Evolutionary conservation across 75 land plant genomes (phyloP), one percentile per base, ranked within the genome.

Genomic region (Cryptomeria japonica): DNA sequence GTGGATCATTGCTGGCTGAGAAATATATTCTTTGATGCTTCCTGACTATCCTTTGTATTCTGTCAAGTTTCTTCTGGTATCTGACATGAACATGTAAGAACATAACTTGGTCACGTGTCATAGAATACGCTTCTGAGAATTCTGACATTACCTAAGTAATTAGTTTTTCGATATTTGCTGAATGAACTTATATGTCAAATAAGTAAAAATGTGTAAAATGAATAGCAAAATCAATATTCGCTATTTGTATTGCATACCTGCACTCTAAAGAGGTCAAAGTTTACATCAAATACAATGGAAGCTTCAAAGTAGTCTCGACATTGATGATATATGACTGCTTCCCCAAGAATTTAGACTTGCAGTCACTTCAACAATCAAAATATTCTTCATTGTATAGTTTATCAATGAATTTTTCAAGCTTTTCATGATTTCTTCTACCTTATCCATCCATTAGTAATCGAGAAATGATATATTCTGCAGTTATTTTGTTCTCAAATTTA

Each of bases 221-320:
- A 28, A 80, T 41, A 10, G 41, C 32, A 10, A 9, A 78, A 78
- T 78, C 22, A 22, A 0, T 37, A 9, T 78, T 37, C 8, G 0
- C 70, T 7, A 22, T 64, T 25, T 22, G 3, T 25, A 64, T 64
- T 25, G 28, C 31, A 64, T 25, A 64, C 70, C 28, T 64, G 28
- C 70, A 64, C 70, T 75, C 77, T 75, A 34, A 75, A 75, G 72
- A 28, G n/a, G 11, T 31, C 44, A 78, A 77, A 80, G n/a, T 80
- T 80, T 42, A 44, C 25, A 10, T 80, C 32, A 44, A 80, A 25
- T 80, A 44, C n/a, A 41, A 78, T 18, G 82, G 19, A 39, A 44
- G 25, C 22, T 80, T 80, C 31, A 42, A 42, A 44, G 47, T 44
- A 80, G 13, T 41, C 22, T 80, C 83, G 44, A 80, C 31, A 42